A percentile compares a stretch with the other conserved stretches of the same genome.
These are phyloP conservation scores for Rosa chinensis DNA, from an alignment of 306 rosid genomes.

Conservation along the genomic window DNA sequence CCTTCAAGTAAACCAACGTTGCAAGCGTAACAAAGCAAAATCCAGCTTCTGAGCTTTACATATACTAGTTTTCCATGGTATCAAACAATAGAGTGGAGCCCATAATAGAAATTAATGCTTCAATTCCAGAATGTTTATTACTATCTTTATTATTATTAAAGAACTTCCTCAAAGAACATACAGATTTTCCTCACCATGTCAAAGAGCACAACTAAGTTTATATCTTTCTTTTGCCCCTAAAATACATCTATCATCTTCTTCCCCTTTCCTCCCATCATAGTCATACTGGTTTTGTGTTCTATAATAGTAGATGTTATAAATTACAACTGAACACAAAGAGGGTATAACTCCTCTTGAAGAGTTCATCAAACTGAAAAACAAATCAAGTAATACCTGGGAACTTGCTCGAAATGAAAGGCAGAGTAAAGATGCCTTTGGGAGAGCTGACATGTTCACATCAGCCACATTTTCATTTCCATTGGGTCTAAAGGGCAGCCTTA, in stretches of 20 bases:
- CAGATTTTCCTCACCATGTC: background rate
- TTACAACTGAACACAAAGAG: background rate
- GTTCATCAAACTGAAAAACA: background rate
- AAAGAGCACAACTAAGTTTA: background rate
- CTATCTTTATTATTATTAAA: background rate
- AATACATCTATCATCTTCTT: background rate
- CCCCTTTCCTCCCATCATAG: background rate
- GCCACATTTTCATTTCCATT: conserved; percentile 34
- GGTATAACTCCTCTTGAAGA: background rate
- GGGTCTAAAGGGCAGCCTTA: conserved; percentile 63
- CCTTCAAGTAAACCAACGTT: background rate
- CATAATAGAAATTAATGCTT: background rate
- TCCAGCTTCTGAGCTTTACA: background rate
- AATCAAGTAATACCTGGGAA: conserved; percentile 52
- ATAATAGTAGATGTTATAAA: background rate
- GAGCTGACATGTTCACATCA: conserved; percentile 32
- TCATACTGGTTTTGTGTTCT: too few relatives aligned
- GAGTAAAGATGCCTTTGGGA: conserved; percentile 64
- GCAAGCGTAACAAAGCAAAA: too few relatives aligned
- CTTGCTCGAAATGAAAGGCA: conserved; percentile 85
- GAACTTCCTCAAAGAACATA: background rate
- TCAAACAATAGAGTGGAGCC: background rate
- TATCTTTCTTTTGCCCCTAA: background rate
- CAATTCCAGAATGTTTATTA: background rate
- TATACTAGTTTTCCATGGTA: background rate